Base-by-base conservation (phyloP, 1,284 basidiomycete genomes). In the Ganoderma lingzhi region DNA sequence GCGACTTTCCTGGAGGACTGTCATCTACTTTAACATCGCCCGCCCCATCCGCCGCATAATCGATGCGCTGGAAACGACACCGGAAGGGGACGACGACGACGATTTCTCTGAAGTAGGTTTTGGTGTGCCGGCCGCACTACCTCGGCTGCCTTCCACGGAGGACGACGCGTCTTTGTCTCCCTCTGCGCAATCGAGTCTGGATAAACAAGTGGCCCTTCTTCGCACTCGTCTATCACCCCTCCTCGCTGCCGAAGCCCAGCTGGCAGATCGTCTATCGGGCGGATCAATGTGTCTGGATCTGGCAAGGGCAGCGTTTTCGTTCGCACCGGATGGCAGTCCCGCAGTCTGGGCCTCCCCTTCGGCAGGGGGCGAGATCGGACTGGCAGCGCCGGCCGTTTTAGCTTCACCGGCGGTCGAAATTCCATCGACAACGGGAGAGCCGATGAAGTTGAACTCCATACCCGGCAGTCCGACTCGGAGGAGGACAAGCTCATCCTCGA, bases 21-120 rank as follows among this genome's bases (percentile, higher is more conserved):
- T 95, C 71, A 88, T 95, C 56, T 93, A 91, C 80, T 93, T 93
- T 82, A 94, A 94, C 80, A 87, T 94, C 75, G 87, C 92, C 62
- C 90, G 89, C 71, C 92, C 92, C 39, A 83, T 95, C 74, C 90
- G 90, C 71, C 90, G 90, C 74, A 93, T 95, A 48, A 85, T 94
- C 61, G 83, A 87, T 60, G 89, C 87, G 37, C 83, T 94, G 58
- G 93, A 94, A 68, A 79, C 84, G 0, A 91, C 88, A 83, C 89
- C 89, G 68, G 91, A 92, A 74, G 78, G 79, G 32, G 84, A 90
- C 35, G 89, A 82, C 42, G 77, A 78, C 39, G 72, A 71, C 41
- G 39, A 64, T 23, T 44, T 51, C 17, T 58, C 67, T 17, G 70
- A 73, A 28, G 56, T 44, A 2, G 45, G 44, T 5, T 72, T 59